Evolutionary conservation across 768 basidiomycete genomes (phyloP).

Genomic region (Nevesoporus exiguus): DNA sequence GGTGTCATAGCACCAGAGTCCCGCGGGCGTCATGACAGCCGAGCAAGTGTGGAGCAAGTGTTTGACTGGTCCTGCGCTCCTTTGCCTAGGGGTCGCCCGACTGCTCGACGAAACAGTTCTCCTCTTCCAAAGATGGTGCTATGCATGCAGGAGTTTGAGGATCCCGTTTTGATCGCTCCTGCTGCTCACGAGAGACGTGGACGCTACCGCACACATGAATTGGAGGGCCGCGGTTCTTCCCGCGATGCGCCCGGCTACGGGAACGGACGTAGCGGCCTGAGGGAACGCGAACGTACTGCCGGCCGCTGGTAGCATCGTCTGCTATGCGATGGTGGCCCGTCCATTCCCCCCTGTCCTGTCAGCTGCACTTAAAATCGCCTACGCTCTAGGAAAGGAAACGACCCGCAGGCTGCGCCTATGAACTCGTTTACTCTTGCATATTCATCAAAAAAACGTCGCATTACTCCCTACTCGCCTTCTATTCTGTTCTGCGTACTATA

Average conservation of each 20-base stretch:
- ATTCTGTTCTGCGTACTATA: constrained; percentile 33
- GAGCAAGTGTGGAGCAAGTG: constrained; percentile 41
- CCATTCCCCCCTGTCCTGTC: not conserved
- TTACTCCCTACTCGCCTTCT: constrained; percentile 25
- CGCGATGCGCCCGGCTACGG: constrained; percentile 61
- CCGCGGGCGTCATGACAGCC: constrained; percentile 22
- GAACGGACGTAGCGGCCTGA: constrained; percentile 60
- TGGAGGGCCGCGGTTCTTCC: constrained; percentile 41
- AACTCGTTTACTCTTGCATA: constrained; percentile 19
- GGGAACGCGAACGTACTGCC: constrained; percentile 38
- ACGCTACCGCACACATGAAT: constrained; percentile 50
- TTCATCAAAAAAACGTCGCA: constrained; percentile 29
- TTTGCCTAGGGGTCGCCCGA: constrained; percentile 43
- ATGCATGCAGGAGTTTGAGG: constrained; percentile 34
- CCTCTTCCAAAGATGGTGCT: constrained; percentile 50
- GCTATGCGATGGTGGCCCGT: not conserved
- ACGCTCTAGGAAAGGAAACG: constrained; percentile 12
- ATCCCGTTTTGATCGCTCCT: constrained; percentile 26
- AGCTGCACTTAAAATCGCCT: constrained; percentile 14
- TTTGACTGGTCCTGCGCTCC: constrained; percentile 47
- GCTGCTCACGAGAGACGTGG: constrained; percentile 41
- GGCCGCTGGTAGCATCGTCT: constrained; percentile 23
- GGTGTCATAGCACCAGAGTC: constrained; percentile 6
- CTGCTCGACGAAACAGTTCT: constrained; percentile 53
- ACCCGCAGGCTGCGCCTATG: constrained; percentile 26